Percentiles rank a stretch among this genome's conserved stretches.
Evolutionary conservation across 2,329 filamentous ascomycete species (phyloP).

Genomic region (Arthrobotrys pseudoclavata): DNA sequence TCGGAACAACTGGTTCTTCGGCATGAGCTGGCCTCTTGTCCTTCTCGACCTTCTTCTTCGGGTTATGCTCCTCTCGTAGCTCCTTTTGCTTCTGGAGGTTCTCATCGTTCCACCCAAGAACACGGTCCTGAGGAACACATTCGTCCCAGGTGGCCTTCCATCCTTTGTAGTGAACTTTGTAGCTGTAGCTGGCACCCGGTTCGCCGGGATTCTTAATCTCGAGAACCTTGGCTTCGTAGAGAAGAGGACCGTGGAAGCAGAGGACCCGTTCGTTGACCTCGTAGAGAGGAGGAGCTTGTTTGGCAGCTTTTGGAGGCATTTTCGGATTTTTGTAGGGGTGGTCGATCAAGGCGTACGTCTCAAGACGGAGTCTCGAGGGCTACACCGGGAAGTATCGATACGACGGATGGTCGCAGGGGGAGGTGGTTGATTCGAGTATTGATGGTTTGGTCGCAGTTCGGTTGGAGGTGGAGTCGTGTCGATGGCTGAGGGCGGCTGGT

Average conservation of each 20-base stretch:
- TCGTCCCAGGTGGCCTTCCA: slow-evolving; percentile 99
- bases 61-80: slow-evolving; percentile 69
- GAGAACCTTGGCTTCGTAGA: slow-evolving; percentile 97
- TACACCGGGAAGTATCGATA: background rate
- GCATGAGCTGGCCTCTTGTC: slow-evolving; percentile 62
- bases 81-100: slow-evolving; percentile 76
- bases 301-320: slow-evolving; percentile 66
- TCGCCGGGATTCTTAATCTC: slow-evolving; percentile 75
- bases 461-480: slow-evolving; percentile 30
- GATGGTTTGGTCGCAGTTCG: background rate
- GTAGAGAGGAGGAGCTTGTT: slow-evolving; percentile 70
- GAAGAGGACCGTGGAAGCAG: slow-evolving; percentile 96
- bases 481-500: slow-evolving; percentile 27
- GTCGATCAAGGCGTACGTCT: background rate
- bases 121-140: slow-evolving; percentile 93
- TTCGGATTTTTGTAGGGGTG: background rate
- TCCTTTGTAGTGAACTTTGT: slow-evolving; percentile 97
- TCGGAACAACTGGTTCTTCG: slow-evolving; percentile 61
- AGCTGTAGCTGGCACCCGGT: slow-evolving; percentile 72
- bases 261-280: slow-evolving; percentile 89
- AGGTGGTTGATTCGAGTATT: background rate
- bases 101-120: slow-evolving; percentile 94
- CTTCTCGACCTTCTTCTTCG: slow-evolving; percentile 63
- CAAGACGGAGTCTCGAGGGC: background rate
- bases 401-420: background rate